Conservation (phyloP, 352 stramenopile species). For the Globisporangium alternatum region DNA sequence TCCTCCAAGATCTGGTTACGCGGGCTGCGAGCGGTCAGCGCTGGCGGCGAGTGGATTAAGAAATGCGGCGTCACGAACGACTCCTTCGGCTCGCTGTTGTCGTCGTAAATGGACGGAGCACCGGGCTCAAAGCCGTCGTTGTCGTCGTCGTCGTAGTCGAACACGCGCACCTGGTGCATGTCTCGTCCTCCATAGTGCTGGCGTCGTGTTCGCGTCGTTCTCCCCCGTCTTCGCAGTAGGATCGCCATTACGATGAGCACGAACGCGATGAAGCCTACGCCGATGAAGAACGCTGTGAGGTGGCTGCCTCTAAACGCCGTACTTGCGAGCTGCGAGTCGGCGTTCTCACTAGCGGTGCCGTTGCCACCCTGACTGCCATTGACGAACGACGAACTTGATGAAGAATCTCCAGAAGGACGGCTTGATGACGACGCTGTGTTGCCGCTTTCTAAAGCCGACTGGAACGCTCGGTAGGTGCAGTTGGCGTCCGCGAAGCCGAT, state of each 20-base stretch:
- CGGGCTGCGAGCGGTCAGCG: not conserved
- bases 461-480: conserved; percentile 16
- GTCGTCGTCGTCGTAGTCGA: not conserved
- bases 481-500: conserved; percentile 45
- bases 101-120: not conserved
- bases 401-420: not conserved
- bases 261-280: not conserved
- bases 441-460: not conserved
- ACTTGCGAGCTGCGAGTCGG: not conserved
- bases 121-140: not conserved
- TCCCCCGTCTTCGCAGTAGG: not conserved
- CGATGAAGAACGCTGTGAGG: not conserved
- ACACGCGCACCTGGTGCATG: not conserved
- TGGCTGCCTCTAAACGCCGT: not conserved
- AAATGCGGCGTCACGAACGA: conserved; percentile 16
- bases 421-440: not conserved
- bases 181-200: not conserved
- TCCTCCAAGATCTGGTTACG: not conserved
- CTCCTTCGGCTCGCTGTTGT: not conserved
- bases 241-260: not conserved
- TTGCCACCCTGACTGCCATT: not conserved
- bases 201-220: not conserved
- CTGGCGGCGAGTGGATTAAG: conserved; percentile 5
- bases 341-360: not conserved
- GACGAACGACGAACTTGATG: not conserved